A percentile compares a stretch with the other conserved stretches of the same genome.
phyloP scores from a whole-genome alignment of 352 stramenopile species.

The Phytophthora tubulina region DNA sequence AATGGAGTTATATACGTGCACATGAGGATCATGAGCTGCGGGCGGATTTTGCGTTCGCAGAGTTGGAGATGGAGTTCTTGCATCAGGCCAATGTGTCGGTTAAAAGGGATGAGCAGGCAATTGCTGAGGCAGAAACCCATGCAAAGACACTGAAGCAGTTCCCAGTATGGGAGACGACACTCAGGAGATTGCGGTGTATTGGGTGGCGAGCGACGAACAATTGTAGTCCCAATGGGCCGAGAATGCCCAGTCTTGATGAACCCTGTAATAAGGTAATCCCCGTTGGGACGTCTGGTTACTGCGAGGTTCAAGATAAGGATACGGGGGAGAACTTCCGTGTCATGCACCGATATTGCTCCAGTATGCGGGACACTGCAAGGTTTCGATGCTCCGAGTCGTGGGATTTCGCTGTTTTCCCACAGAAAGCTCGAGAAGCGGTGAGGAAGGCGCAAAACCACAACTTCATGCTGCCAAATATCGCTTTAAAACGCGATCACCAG shows the following conservation, averaged over 20 bases:
- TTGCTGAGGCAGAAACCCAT: conserved; percentile 31
- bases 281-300: conserved; percentile 31
- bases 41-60: conserved; percentile 28
- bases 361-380: conserved; percentile 33
- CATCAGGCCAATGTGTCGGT: conserved; percentile 21
- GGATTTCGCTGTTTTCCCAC: conserved; percentile 52
- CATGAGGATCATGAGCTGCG: conserved; percentile 35
- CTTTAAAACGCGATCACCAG: conserved; percentile 1
- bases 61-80: conserved; percentile 34
- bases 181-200: conserved; percentile 36
- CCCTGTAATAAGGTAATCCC: conserved; percentile 30
- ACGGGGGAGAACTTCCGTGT: conserved; percentile 46
- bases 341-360: conserved; percentile 49
- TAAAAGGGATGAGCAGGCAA: conserved; percentile 15
- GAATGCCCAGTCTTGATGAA: conserved; percentile 27
- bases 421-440: conserved; percentile 35
- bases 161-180: conserved; percentile 26
- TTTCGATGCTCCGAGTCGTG: conserved; percentile 61
- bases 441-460: conserved; percentile 12
- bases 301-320: conserved; percentile 47
- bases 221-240: conserved; percentile 25
- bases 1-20: conserved; percentile 25
- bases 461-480: conserved; percentile 31
- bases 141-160: conserved; percentile 27
- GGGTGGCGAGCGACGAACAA: conserved; percentile 34